Evolutionary conservation across 495 filamentous ascomycete species (phyloP).

Genomic region (Neurospora hispaniola): DNA sequence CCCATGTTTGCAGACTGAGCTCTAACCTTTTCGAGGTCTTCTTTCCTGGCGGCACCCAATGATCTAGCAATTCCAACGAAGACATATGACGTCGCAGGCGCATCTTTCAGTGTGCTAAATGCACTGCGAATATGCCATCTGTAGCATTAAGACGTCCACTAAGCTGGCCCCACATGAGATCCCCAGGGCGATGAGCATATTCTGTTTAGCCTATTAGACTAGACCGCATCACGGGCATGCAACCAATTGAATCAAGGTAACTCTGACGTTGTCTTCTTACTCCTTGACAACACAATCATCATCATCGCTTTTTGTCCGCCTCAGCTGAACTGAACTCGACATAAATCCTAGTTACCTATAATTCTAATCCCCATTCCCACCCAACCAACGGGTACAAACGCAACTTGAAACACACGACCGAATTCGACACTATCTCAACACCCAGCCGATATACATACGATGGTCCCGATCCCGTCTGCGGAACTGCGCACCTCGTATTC

Average conservation of each 20-base stretch:
- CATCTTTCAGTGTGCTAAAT: background rate
- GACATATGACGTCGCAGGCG: background rate
- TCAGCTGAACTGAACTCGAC: background rate
- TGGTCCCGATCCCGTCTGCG: conserved; percentile 19
- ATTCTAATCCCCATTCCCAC: background rate
- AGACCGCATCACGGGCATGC: background rate
- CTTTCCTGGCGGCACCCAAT: background rate
- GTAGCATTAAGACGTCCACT: no score
- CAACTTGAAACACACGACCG: background rate
- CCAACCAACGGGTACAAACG: background rate
- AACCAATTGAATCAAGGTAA: background rate
- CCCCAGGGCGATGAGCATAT: background rate
- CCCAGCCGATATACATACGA: conserved; percentile 2
- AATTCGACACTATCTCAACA: background rate
- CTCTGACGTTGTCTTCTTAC: background rate
- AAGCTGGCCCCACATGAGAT: background rate
- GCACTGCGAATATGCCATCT: background rate
- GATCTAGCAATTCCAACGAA: background rate
- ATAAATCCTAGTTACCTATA: background rate
- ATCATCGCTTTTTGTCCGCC: background rate
- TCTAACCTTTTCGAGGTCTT: background rate
- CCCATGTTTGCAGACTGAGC: background rate
- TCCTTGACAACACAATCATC: background rate
- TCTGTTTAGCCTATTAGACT: background rate
- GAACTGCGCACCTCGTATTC: conserved; percentile 56